These are phyloP conservation scores for Ogataea siamensis DNA, from an alignment of 805 yeast species.

Conservation along the genomic window DNA sequence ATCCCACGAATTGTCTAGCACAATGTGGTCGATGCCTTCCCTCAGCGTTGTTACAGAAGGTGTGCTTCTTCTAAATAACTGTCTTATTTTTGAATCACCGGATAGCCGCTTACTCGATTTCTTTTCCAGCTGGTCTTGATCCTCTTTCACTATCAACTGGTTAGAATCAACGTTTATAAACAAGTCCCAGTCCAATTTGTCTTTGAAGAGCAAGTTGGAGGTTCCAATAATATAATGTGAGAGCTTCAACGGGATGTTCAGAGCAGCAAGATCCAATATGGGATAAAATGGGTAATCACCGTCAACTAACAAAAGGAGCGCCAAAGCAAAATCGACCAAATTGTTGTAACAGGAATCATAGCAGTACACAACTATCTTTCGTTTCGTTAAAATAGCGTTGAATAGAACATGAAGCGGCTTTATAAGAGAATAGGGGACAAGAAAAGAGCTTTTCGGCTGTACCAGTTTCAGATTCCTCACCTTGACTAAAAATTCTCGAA, in stretches of 20 bases:
- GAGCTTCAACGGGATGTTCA: slow-evolving; percentile 45
- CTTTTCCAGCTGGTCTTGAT: slow-evolving; percentile 9
- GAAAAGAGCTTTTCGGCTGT: slow-evolving; percentile 4
- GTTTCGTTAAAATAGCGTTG: slow-evolving; percentile 48
- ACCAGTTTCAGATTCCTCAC: slow-evolving; percentile 7
- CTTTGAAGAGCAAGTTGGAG: slow-evolving; percentile 61
- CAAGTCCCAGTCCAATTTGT: slow-evolving; percentile 55
- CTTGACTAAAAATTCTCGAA: slow-evolving; percentile 22
- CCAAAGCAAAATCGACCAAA: slow-evolving; percentile 44
- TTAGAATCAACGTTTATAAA: slow-evolving; percentile 58
- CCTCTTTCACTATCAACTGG: slow-evolving; percentile 29
- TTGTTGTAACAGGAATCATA: slow-evolving; percentile 46
- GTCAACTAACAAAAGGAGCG: slow-evolving; percentile 40
- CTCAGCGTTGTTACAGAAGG: slow-evolving; percentile 6
- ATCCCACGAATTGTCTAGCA: slow-evolving; percentile 12
- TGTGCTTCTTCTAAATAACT: slow-evolving; percentile 20
- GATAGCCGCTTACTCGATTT: slow-evolving; percentile 16
- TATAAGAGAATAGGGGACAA: slow-evolving; percentile 24
- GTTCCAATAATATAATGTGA: slow-evolving; percentile 59
- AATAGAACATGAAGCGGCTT: slow-evolving; percentile 40
- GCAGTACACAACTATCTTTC: slow-evolving; percentile 38
- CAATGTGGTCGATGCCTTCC: slow-evolving; percentile 2
- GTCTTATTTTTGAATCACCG: slow-evolving; percentile 21
- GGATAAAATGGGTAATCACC: slow-evolving; percentile 37
- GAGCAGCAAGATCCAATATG: slow-evolving; percentile 57